phyloP scores from a whole-genome alignment of 2,329 filamentous ascomycete genomes.

The Phoma sp. region DNA sequence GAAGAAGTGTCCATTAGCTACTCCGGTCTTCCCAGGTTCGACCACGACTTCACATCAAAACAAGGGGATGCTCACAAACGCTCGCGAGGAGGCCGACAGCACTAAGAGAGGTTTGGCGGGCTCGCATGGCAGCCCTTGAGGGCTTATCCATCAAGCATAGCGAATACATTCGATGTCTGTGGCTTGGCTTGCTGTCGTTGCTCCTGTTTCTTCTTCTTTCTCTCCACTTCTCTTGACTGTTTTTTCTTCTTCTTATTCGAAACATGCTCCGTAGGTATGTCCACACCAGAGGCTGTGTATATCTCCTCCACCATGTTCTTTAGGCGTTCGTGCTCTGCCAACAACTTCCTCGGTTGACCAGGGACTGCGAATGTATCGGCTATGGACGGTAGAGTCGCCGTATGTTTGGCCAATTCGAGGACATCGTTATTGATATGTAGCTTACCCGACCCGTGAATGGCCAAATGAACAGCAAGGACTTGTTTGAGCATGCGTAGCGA shows the following conservation, averaged over 20 bases:
- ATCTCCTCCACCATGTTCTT: conserved; percentile 34
- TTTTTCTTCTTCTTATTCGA: conserved; percentile 35
- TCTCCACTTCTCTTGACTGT: conserved; percentile 33
- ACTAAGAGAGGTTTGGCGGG: not conserved
- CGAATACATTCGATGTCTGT: not conserved
- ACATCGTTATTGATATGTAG: not conserved
- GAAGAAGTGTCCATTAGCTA: too few species aligned
- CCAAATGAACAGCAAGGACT: conserved; percentile 35
- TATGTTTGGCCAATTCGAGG: conserved; percentile 20
- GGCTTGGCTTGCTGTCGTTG: conserved; percentile 18
- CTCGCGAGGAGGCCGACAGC: not conserved
- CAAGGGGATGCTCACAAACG: not conserved
- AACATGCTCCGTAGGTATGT: conserved; percentile 20
- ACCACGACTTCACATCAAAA: not conserved
- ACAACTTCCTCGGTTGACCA: conserved; percentile 25
- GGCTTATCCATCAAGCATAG: conserved; percentile 8
- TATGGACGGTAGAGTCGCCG: conserved; percentile 34
- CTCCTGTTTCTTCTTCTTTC: conserved; percentile 33
- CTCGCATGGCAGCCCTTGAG: too few species aligned
- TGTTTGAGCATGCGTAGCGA: conserved; percentile 53
- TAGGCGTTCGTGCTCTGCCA: conserved; percentile 25
- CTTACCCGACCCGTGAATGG: not conserved
- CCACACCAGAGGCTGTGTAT: conserved; percentile 34
- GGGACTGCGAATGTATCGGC: conserved; percentile 32
- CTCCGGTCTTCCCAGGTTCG: too few species aligned